Percentiles rank a stretch among this genome's conserved stretches.
These are phyloP conservation scores for Stachybotrys chartarum DNA, from an alignment of 2,329 filamentous ascomycete genomes.

Conservation along the genomic window DNA sequence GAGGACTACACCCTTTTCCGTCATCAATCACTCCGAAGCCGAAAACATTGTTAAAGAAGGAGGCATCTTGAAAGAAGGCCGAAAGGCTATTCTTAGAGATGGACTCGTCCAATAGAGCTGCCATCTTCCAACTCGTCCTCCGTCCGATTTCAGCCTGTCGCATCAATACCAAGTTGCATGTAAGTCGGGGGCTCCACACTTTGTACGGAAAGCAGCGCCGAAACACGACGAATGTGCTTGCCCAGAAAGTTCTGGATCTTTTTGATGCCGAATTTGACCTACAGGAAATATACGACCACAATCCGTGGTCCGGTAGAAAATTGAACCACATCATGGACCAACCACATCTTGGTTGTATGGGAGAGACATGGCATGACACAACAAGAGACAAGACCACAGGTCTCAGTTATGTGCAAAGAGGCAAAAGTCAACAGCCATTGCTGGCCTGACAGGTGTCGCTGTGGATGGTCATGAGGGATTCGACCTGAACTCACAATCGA, in stretches of 20 bases:
- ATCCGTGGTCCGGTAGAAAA: slow-evolving; percentile 38
- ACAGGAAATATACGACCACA: slow-evolving; percentile 40
- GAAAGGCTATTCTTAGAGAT: slow-evolving; percentile 32
- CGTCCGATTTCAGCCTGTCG: slow-evolving; percentile 49
- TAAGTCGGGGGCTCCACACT: slow-evolving; percentile 37
- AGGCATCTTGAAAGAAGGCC: slow-evolving; percentile 32
- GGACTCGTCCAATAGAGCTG: slow-evolving; percentile 31
- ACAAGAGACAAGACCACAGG: slow-evolving; percentile 48
- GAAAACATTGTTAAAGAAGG: slow-evolving; percentile 44
- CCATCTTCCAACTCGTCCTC: slow-evolving; percentile 52
- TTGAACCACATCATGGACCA: slow-evolving; percentile 50
- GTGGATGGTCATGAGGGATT: slow-evolving; percentile 61
- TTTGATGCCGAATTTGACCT: slow-evolving; percentile 46
- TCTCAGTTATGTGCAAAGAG: slow-evolving; percentile 42
- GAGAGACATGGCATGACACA: slow-evolving; percentile 48
- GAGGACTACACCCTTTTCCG: slow-evolving; percentile 46
- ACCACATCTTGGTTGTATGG: slow-evolving; percentile 35
- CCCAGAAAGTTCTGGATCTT: slow-evolving; percentile 34
- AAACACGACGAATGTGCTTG: slow-evolving; percentile 43
- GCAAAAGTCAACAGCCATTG: slow-evolving; percentile 42
- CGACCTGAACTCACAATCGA: slow-evolving; percentile 36
- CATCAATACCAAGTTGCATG: slow-evolving; percentile 38
- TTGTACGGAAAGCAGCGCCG: slow-evolving; percentile 45
- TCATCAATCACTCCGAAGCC: slow-evolving; percentile 52
- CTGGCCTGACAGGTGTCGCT: slow-evolving; percentile 57